Evolutionary conservation across 2,329 filamentous ascomycete genomes (phyloP), one percentile per base, ranked within the genome.

Genomic region (Neoascochyta sp.): DNA sequence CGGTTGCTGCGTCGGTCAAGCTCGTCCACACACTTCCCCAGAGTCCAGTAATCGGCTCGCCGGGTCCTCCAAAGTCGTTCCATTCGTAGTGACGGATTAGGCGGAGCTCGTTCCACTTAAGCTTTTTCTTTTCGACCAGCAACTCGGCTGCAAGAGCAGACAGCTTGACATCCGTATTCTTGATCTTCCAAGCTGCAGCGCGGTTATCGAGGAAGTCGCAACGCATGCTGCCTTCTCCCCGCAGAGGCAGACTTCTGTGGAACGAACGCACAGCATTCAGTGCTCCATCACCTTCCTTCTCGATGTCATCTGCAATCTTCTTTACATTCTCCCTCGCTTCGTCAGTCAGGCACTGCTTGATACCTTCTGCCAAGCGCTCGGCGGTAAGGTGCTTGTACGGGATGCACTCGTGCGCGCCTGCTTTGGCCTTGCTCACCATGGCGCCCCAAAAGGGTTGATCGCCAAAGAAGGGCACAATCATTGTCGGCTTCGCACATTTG

Each of bases 381-480:
- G 69, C 71, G 1, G 69, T 77, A 2, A 88, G 60, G 7, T 72
- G 62, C 60, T 85, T 86, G 62, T 85, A 83, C 0, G 81, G 81
- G 7, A 86, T 71, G 32, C 60, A 64, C 1, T 81, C 74, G 33
- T 66, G 62, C 0, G 82, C 79, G 1, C 83, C 83, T 1, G 81
- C 82, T 15, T 74, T 73, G 1, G 78, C 71, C 18, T 70, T 74
- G 4, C 70, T 71, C 1, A 87, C 71, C 76, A 84, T 84, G 11
- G 70, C 68, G 2, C 83, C 83, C 83, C 84, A 88, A 53, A 88
- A 88, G 27, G 81, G 74, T 57, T 88, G 83, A 51, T 88, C 83
- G 3, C 83, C 83, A 43, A 88, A 88, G 62, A 88, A 88, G 0
- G 83, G 83, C 2, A 88, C 80, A 15, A 87, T 75, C 75, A 86